A percentile compares a stretch with the other conserved stretches of the same genome.
These are phyloP conservation scores for Akanthomyces muscarius DNA, from an alignment of 2,329 filamentous ascomycete genomes.

Conservation along the genomic window DNA sequence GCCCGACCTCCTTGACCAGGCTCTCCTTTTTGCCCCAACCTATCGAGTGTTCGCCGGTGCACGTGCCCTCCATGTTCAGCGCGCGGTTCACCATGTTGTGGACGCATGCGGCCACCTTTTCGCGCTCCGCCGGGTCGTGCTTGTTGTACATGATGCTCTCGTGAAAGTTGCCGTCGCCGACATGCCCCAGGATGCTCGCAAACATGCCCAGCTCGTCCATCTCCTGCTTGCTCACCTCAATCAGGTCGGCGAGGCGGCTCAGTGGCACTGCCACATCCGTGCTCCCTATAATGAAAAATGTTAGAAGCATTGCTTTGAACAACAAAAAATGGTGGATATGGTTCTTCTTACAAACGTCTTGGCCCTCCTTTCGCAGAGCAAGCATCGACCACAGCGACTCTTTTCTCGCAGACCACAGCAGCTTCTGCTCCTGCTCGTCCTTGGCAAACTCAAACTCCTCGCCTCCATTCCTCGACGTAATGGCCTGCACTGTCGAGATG, in stretches of 20 bases:
- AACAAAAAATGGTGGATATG: not conserved
- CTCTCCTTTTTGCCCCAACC: slow-evolving; percentile 83
- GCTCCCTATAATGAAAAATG: slow-evolving; percentile 48
- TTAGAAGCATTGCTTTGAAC: not conserved
- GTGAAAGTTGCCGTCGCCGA: slow-evolving; percentile 94
- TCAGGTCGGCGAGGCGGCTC: slow-evolving; percentile 67
- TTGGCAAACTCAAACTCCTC: slow-evolving; percentile 73
- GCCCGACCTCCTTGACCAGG: slow-evolving; percentile 72
- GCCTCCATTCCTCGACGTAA: slow-evolving; percentile 61
- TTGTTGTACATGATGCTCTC: slow-evolving; percentile 86
- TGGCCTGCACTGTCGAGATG: slow-evolving; percentile 62
- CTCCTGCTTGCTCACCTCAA: slow-evolving; percentile 82
- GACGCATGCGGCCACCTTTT: slow-evolving; percentile 75
- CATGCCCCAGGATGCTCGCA: slow-evolving; percentile 81
- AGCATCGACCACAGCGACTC: slow-evolving; percentile 83
- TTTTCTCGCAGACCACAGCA: slow-evolving; percentile 77
- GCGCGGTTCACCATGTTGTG: slow-evolving; percentile 89
- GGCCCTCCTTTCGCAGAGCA: slow-evolving; percentile 59
- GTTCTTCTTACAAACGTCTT: slow-evolving; percentile 50
- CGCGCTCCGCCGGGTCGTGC: slow-evolving; percentile 62
- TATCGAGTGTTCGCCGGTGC: slow-evolving; percentile 83
- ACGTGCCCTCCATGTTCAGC: slow-evolving; percentile 89
- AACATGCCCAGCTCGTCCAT: slow-evolving; percentile 83
- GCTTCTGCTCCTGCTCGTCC: slow-evolving; percentile 64
- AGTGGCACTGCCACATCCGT: slow-evolving; percentile 84